These are phyloP conservation scores for Hyaloscypha finlandica DNA, from an alignment of 495 filamentous ascomycete species.

Conservation along the genomic window DNA sequence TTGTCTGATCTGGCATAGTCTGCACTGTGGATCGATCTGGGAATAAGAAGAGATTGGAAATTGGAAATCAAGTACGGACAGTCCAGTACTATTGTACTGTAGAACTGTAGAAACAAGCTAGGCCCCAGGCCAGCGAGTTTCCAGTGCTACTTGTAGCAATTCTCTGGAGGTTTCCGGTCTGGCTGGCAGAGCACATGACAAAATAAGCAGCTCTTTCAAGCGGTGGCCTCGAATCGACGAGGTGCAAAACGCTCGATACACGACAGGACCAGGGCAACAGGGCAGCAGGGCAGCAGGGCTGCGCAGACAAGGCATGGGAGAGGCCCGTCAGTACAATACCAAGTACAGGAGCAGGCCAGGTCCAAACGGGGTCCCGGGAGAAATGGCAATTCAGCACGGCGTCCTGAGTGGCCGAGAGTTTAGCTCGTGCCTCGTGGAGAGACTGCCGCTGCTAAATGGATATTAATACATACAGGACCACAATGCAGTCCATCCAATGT, in stretches of 20 bases:
- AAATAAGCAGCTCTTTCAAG: not conserved
- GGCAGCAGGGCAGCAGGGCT: slow-evolving; percentile 3
- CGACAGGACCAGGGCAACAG: slow-evolving; percentile 7
- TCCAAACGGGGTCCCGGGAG: slow-evolving; percentile 19
- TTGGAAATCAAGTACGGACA: not conserved
- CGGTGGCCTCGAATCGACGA: slow-evolving; percentile 3
- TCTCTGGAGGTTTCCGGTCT: not conserved
- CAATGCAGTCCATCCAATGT: slow-evolving; percentile 22
- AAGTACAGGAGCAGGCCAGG: not conserved
- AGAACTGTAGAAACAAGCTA: not conserved
- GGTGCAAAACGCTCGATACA: not conserved
- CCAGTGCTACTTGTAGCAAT: too few species aligned
- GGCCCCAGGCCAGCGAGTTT: not conserved
- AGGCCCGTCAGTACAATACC: not conserved
- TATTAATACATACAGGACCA: slow-evolving; percentile 23
- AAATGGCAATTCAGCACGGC: slow-evolving; percentile 23
- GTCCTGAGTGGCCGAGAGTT: slow-evolving; percentile 19
- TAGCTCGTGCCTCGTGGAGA: slow-evolving; percentile 20
- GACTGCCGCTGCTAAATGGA: slow-evolving; percentile 32
- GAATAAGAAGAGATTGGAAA: not conserved
- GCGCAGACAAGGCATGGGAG: not conserved
- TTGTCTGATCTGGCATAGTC: slow-evolving; percentile 25
- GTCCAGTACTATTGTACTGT: too few species aligned
- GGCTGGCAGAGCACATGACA: not conserved
- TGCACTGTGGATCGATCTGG: slow-evolving; percentile 10